Evolutionary conservation across 2,329 filamentous ascomycete species (phyloP).

Genomic region (Sporothrix mexicana): DNA sequence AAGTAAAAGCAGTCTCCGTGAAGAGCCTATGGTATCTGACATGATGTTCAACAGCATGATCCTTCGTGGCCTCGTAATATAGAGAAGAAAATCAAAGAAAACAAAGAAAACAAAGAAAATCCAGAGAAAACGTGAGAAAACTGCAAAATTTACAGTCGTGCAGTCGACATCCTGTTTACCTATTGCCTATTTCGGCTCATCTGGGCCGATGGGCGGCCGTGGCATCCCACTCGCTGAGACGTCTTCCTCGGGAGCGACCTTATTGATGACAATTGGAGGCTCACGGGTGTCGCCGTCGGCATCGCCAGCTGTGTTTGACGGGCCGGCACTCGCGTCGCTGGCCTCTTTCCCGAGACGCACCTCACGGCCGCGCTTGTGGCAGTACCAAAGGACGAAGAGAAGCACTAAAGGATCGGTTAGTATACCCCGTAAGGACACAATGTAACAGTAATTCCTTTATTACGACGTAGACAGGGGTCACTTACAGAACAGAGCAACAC

Average conservation of each 20-base stretch:
- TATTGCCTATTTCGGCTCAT: constrained; percentile 21
- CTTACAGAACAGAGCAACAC: constrained; percentile 84
- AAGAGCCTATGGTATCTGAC: neutral
- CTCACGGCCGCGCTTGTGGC: constrained; percentile 91
- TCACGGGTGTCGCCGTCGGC: neutral
- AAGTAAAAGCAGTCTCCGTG: too few relatives aligned
- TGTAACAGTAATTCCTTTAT: neutral
- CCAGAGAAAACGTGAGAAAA: neutral
- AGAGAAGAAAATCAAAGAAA: neutral
- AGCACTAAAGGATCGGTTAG: constrained; percentile 63
- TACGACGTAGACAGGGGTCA: constrained; percentile 41
- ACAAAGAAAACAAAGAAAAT: constrained; percentile 1
- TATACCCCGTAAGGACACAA: neutral
- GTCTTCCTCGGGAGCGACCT: constrained; percentile 12
- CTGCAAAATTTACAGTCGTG: neutral
- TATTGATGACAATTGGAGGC: constrained; percentile 26
- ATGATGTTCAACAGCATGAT: neutral
- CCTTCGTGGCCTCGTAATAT: neutral
- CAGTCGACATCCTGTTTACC: neutral
- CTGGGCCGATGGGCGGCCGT: constrained; percentile 34
- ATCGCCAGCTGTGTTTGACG: neutral
- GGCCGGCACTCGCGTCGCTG: neutral
- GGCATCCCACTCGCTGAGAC: neutral
- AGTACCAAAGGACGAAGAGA: constrained; percentile 96
- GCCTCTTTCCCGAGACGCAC: constrained; percentile 67